These are phyloP conservation scores for Phytophthora constricta DNA, from an alignment of 352 stramenopile species.

Conservation along the genomic window DNA sequence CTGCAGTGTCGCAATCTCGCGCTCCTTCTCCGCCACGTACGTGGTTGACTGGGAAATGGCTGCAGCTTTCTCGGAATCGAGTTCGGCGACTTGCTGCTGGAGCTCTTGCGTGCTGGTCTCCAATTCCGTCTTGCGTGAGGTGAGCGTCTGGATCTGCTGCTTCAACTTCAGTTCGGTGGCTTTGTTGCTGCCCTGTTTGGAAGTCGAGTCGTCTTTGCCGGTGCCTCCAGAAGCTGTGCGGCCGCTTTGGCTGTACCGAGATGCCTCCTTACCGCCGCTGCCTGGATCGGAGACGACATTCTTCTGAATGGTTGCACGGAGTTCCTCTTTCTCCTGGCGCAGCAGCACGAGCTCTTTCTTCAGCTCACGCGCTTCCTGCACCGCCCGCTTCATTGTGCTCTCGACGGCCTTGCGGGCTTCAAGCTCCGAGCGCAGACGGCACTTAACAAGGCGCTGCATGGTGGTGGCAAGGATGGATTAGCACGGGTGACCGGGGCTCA, in stretches of 20 bases:
- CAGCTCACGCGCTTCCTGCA: slow-evolving; percentile 58
- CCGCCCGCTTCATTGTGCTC: slow-evolving; percentile 76
- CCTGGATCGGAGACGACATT: slow-evolving; percentile 9
- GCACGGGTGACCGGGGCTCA: too few relatives aligned
- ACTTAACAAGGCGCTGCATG: slow-evolving; percentile 74
- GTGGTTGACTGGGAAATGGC: slow-evolving; percentile 24
- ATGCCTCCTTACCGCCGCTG: slow-evolving; percentile 15
- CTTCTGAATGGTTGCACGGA: slow-evolving; percentile 34
- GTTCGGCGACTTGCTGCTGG: slow-evolving; percentile 43
- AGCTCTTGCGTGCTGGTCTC: slow-evolving; percentile 25
- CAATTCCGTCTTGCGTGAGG: slow-evolving; percentile 20
- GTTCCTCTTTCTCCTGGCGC: slow-evolving; percentile 77
- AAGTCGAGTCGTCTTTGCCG: slow-evolving; percentile 7
- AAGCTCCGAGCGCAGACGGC: slow-evolving; percentile 74
- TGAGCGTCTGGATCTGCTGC: slow-evolving; percentile 41
- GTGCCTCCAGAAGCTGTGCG: neutral
- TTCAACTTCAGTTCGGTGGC: slow-evolving; percentile 27
- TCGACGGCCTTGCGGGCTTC: slow-evolving; percentile 75
- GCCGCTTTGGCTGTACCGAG: neutral
- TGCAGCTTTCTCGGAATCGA: slow-evolving; percentile 28
- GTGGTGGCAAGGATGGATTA: neutral
- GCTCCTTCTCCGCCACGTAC: slow-evolving; percentile 31
- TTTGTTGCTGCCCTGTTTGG: slow-evolving; percentile 24
- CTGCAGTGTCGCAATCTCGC: slow-evolving; percentile 24
- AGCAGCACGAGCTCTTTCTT: slow-evolving; percentile 82